These are phyloP conservation scores for Corrigiola litoralis DNA, from an alignment of 179 eudicot genomes.

Conservation along the genomic window DNA sequence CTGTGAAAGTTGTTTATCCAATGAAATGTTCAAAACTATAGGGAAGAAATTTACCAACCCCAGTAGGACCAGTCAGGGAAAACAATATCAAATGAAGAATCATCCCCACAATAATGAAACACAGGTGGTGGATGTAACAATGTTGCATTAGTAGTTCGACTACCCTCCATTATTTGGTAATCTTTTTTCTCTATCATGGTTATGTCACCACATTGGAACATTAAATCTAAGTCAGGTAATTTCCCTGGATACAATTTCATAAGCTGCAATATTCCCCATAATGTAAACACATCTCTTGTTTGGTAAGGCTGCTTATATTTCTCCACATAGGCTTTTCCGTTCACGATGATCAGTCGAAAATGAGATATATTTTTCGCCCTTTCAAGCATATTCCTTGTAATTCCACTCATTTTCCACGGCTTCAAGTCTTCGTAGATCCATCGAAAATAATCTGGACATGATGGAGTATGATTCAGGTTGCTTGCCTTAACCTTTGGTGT, in stretches of 20 bases:
- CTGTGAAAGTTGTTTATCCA: no score
- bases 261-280: constrained; percentile 11
- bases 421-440: constrained; percentile 51
- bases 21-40: not conserved
- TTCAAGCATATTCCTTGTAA: constrained; percentile 23
- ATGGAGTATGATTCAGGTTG: not conserved
- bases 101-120: constrained; percentile 11
- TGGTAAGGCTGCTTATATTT: constrained; percentile 12
- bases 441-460: constrained; percentile 47
- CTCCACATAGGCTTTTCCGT: constrained; percentile 6
- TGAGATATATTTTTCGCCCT: constrained; percentile 1
- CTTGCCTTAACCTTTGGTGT: not conserved
- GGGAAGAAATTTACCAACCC: constrained; percentile 10
- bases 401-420: constrained; percentile 48
- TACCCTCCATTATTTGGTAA: not conserved
- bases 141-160: not conserved
- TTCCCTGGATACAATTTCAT: constrained; percentile 8
- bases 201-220: constrained; percentile 13
- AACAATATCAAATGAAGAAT: constrained; percentile 1
- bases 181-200: constrained; percentile 3
- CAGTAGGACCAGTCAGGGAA: constrained; percentile 17
- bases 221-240: constrained; percentile 10
- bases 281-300: constrained; percentile 12
- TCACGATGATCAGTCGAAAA: constrained; percentile 12
- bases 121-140: constrained; percentile 8